Evolutionary conservation across 208 protist genomes (phyloP), one percentile per base, ranked within the genome.

Genomic region (Crithidia expoeki): DNA sequence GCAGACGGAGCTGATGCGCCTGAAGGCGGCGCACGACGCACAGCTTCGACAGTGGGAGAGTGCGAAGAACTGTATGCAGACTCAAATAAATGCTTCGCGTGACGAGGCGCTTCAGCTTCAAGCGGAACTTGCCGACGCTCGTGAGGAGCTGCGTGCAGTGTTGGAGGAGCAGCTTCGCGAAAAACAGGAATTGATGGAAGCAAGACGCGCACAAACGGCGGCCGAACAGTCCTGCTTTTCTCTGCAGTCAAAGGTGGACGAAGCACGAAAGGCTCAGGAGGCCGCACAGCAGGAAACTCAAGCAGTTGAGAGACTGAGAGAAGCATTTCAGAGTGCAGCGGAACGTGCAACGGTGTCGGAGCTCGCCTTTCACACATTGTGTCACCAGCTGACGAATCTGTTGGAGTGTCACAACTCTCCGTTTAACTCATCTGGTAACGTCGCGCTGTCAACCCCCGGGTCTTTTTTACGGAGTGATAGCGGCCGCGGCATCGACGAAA

Each of bases 311-410:
- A 10, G 42, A n/a, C 10, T 76, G 4, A 28, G n/a, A 12, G 57
- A 52, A 51, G 63, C 58, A 28, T 16, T 75, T 58, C 23, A 12
- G 38, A 42, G 7, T 4, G 36, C 71, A 11, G 66, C 64, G 59
- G 72, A 78, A 44, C 50, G 72, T 6, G 61, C 68, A 0, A 47
- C 63, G 0, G 55, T 70, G 12, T 64, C 77, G 6, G 49, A 74
- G 38, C 51, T 58, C 7, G 69, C 71, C 3, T 58, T 81, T n/a
- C 57, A 55, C 16, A 42, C 46, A 1, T 28, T 77, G 21, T 67
- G 72, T 32, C 30, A 53, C 16, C 60, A 76, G 55, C 62, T 76
- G 10, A 5, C 19, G 30, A 17, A 9, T 0, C 23, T 44, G 34
- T 27, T 33, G 42, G n/a, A 55, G 52, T 52, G 49, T 25, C 50